Evolutionary conservation across 441 rosid species (phyloP).

Genomic region (Erysimum cheiri): DNA sequence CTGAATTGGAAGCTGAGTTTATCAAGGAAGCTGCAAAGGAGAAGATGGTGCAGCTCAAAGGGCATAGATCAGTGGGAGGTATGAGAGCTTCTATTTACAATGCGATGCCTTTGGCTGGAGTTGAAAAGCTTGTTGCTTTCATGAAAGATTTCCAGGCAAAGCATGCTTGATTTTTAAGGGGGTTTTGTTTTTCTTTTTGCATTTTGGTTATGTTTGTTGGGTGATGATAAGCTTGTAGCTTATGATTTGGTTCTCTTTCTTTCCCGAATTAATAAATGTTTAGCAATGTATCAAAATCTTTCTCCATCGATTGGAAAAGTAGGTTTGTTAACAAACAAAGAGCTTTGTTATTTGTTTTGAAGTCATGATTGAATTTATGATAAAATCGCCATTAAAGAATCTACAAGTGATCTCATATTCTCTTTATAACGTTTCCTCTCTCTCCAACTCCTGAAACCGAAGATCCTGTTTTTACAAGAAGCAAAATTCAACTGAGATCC

Average conservation of each 20-base stretch:
- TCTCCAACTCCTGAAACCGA: constrained; percentile 24
- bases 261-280: constrained; percentile 26
- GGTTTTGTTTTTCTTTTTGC: neutral
- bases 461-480: constrained; percentile 18
- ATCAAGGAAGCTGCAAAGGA: constrained; percentile 93
- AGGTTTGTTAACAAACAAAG: constrained; percentile 2
- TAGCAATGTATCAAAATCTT: constrained; percentile 29
- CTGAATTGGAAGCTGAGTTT: constrained; percentile 89
- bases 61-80: constrained; percentile 98
- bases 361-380: neutral
- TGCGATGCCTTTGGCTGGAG: constrained; percentile 97
- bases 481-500: neutral
- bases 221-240: constrained; percentile 34
- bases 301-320: constrained; percentile 16
- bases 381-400: neutral
- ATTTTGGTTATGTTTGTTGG: constrained; percentile 17
- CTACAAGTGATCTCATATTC: constrained; percentile 21
- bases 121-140: constrained; percentile 88
- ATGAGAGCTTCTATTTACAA: constrained; percentile 97
- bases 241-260: constrained; percentile 22
- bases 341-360: neutral
- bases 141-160: constrained; percentile 97
- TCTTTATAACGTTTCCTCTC: constrained; percentile 12
- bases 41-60: constrained; percentile 94
- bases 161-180: constrained; percentile 58